Evolutionary conservation across 1,284 basidiomycete species (phyloP), one percentile per base, ranked within the genome.

Genomic region (Ustilago curta): DNA sequence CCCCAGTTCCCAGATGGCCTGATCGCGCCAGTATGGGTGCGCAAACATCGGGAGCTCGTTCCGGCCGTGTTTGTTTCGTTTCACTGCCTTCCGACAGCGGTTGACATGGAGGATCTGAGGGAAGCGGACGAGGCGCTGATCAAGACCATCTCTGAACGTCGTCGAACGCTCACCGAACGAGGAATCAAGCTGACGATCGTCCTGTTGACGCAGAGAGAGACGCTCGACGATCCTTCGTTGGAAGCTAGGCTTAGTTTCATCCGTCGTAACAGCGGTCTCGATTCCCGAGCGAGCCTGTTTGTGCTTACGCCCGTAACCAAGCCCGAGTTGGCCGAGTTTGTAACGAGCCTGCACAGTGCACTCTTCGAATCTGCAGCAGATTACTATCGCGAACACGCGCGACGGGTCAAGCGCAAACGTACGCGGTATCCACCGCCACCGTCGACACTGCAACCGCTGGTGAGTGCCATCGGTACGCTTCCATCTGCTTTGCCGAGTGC

Each of bases 11-110:
- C 96, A 0, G 96, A 99, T 84, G 96, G 96, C 0, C 87, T 99
- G 51, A 93, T 99, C 62, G 94, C 95, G 1, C 96, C 95, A 0
- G 93, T 98, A 78, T 99, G 96, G 96, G 90, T 97, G 18, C 89
- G 95, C 49, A 99, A 97, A 86, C 95, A 98, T 81, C 92, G 93
- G 0, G 91, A 93, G 8, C 89, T 96, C 35, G 87, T 98, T 0
- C 95, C 96, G 0, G 91, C 92, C 18, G 94, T 97, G 0, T 97
- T 97, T 85, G 92, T 98, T 6, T 87, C 95, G 51, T 96, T 97
- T 84, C 87, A 92, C 67, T 89, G 91, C 52, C 87, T 98, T 8
- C 58, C 59, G 5, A 48, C 65, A 1, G 29, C 66, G 3, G 21
- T 65, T 2, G 61, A 55, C 14, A 58, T 51, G 3, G 59, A 67